A percentile compares a stretch with the other conserved stretches of the same genome.
phyloP scores from a whole-genome alignment of 108 stramenopile genomes.

The Cyclotella kingstonii region DNA sequence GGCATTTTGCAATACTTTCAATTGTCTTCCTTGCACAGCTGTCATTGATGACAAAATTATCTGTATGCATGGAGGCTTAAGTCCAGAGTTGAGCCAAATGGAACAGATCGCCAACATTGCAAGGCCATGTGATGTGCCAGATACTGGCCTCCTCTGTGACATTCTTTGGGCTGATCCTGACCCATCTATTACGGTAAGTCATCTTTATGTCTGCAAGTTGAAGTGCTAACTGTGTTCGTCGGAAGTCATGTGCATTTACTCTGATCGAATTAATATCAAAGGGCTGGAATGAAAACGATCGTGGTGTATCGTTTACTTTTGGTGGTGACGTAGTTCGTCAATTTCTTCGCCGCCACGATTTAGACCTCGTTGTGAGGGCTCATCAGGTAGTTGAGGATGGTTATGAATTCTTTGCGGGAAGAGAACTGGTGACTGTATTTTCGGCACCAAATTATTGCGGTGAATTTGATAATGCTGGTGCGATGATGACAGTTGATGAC shows the following conservation, averaged over 20 bases:
- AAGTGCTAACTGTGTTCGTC: too few relatives aligned
- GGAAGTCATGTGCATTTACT: constrained; percentile 2
- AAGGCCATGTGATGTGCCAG: constrained; percentile 97
- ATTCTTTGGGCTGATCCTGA: constrained; percentile 99
- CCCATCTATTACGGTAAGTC: constrained; percentile 86
- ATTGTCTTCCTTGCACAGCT: constrained; percentile 97
- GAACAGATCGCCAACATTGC: constrained; percentile 96
- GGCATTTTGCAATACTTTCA: constrained; percentile 99
- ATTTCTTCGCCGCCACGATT: constrained; percentile 96
- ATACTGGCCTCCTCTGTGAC: constrained; percentile 98
- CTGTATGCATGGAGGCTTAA: constrained; percentile 98
- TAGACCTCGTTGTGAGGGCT: constrained; percentile 97
- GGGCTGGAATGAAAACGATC: constrained; percentile 99
- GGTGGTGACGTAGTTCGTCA: constrained; percentile 98
- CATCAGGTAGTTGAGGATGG: constrained; percentile 99
- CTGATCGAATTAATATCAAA: constrained; percentile 7
- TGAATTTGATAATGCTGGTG: constrained; percentile 98
- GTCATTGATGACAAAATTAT: constrained; percentile 99
- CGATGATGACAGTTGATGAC: constrained; percentile 97
- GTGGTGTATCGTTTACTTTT: constrained; percentile 99
- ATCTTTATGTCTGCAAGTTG: constrained; percentile 6
- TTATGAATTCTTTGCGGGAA: constrained; percentile 97
- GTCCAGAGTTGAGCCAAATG: constrained; percentile 94
- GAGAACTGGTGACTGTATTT: constrained; percentile 97
- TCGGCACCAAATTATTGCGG: constrained; percentile 99